Percentiles rank a stretch among this genome's conserved stretches.
Evolutionary conservation across 2,329 filamentous ascomycete genomes (phyloP).

Genomic region (Venturia effusa): DNA sequence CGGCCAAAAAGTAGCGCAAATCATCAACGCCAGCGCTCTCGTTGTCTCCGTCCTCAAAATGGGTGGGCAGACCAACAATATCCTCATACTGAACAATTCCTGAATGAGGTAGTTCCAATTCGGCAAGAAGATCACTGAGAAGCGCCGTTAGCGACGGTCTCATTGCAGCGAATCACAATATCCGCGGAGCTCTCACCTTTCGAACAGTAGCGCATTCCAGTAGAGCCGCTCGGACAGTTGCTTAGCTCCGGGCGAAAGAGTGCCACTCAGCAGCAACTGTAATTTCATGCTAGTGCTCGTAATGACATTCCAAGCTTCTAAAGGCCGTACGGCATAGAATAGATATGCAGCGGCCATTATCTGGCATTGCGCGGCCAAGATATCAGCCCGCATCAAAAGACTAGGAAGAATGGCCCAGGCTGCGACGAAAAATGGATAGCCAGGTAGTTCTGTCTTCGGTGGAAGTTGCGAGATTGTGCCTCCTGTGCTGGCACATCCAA

Average conservation of each 20-base stretch:
- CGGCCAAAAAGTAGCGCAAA: slow-evolving; percentile 76
- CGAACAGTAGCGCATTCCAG: slow-evolving; percentile 74
- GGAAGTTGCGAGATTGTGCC: slow-evolving; percentile 67
- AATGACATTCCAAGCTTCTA: slow-evolving; percentile 74
- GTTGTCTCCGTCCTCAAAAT: slow-evolving; percentile 60
- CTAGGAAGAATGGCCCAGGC: slow-evolving; percentile 69
- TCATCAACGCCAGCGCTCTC: slow-evolving; percentile 62
- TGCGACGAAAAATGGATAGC: slow-evolving; percentile 68
- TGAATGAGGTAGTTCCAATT: slow-evolving; percentile 71
- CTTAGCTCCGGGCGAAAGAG: slow-evolving; percentile 52
- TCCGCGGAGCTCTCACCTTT: slow-evolving; percentile 34
- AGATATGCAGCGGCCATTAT: slow-evolving; percentile 71
- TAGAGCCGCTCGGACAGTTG: slow-evolving; percentile 70
- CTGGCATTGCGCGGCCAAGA: slow-evolving; percentile 69
- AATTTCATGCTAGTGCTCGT: slow-evolving; percentile 74
- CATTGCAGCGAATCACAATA: background rate
- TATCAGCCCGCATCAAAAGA: slow-evolving; percentile 70
- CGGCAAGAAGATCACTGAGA: slow-evolving; percentile 55
- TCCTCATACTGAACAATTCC: slow-evolving; percentile 77
- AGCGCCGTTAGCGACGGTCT: slow-evolving; percentile 2
- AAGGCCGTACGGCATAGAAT: slow-evolving; percentile 69
- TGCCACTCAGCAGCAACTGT: slow-evolving; percentile 64
- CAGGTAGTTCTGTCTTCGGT: slow-evolving; percentile 59
- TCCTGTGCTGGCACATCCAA: slow-evolving; percentile 64
- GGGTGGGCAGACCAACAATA: slow-evolving; percentile 64